These are phyloP conservation scores for Patellifolia procumbens DNA, from an alignment of 179 eudicot species.

Conservation along the genomic window DNA sequence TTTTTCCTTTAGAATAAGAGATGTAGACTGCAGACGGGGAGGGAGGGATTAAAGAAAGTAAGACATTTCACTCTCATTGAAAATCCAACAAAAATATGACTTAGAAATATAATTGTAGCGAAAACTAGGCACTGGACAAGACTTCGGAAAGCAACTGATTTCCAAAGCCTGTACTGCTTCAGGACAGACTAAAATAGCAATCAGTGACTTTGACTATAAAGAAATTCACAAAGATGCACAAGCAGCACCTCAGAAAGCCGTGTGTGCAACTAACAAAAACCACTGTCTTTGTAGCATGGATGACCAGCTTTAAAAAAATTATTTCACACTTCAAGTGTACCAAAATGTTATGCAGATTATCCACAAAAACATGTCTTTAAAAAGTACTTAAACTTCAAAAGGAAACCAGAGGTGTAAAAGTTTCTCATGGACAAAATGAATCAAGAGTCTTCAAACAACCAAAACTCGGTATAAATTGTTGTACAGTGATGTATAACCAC, in stretches of 20 bases:
- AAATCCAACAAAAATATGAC: not conserved
- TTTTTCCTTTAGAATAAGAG: too few species aligned
- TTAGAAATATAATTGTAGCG: too few species aligned
- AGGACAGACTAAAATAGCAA: not conserved
- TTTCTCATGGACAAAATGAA: too few species aligned
- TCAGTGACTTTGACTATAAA: not conserved
- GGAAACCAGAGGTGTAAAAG: not conserved
- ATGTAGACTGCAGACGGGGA: too few species aligned
- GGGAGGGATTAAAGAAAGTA: too few species aligned
- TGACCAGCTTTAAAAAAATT: too few species aligned
- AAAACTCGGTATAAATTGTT: too few species aligned
- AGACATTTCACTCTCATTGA: not conserved
- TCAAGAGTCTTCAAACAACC: too few species aligned
- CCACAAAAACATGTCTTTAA: not conserved
- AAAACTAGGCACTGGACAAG: not conserved
- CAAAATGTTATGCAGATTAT: too few species aligned
- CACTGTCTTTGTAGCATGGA: too few species aligned
- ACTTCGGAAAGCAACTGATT: not conserved
- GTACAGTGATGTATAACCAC: too few species aligned
- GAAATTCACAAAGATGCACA: not conserved
- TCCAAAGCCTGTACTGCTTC: not conserved
- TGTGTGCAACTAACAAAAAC: not conserved
- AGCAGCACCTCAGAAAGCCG: not conserved
- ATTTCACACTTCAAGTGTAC: not conserved
- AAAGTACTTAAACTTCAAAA: too few species aligned